Evolutionary conservation across 345 rosid genomes (phyloP).

Genomic region (Arabidopsis arenosa): DNA sequence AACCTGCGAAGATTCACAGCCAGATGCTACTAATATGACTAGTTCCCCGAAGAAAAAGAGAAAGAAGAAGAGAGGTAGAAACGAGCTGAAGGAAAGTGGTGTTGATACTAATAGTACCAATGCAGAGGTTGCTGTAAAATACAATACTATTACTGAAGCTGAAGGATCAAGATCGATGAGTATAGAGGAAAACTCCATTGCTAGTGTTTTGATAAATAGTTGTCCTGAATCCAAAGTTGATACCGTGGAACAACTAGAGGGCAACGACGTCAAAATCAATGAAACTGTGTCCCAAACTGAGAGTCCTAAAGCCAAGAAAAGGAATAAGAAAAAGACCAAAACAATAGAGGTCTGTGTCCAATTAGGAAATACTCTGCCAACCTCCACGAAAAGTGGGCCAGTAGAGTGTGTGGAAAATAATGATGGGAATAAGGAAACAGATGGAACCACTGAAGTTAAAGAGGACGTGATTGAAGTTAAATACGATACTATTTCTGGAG

Average conservation of each 20-base stretch:
- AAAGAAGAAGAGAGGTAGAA: constrained; percentile 8
- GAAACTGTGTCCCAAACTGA: constrained; percentile 31
- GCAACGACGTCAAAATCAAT: constrained; percentile 18
- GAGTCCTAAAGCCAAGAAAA: constrained; percentile 37
- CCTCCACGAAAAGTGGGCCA: constrained; percentile 1
- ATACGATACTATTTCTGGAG: constrained; percentile 24
- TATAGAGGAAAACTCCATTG: background rate
- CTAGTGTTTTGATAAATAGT: constrained; percentile 9
- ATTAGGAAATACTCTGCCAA: constrained; percentile 11
- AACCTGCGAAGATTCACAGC: background rate
- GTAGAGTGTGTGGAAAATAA: constrained; percentile 16
- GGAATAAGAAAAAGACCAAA: constrained; percentile 35
- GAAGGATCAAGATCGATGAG: constrained; percentile 27
- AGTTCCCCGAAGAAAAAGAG: constrained; percentile 26
- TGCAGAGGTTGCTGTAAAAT: constrained; percentile 15
- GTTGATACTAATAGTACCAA: constrained; percentile 18
- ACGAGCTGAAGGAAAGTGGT: background rate
- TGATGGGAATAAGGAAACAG: constrained; percentile 5
- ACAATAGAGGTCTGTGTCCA: constrained; percentile 17
- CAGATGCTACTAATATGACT: constrained; percentile 28
- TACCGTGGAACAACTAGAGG: background rate
- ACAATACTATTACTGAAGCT: constrained; percentile 26
- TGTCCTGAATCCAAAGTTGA: constrained; percentile 28
- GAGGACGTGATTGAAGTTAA: background rate
- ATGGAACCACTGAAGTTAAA: constrained; percentile 17